Conservation (phyloP, 108 stramenopile species). For the Cylindrotheca closterium region DNA sequence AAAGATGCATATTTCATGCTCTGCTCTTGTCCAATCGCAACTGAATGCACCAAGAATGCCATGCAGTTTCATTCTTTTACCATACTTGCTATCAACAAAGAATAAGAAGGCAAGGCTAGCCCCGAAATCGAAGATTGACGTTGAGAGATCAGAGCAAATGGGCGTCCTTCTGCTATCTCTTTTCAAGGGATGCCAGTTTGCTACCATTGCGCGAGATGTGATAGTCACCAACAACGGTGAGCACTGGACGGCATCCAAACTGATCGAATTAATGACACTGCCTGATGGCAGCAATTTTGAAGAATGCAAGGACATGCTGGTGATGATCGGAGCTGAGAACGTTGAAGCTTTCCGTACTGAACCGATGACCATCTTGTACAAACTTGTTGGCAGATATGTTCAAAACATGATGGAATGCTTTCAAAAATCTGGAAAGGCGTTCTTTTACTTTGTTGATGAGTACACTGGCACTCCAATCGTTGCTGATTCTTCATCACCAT, state of each 20-base stretch:
- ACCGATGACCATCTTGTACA: slow-evolving; percentile 44
- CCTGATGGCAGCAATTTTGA: slow-evolving; percentile 18
- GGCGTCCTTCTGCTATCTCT: slow-evolving; percentile 25
- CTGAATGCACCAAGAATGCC: slow-evolving; percentile 25
- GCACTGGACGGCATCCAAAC: slow-evolving; percentile 26
- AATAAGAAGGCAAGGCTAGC: slow-evolving; percentile 46
- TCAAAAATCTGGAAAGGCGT: slow-evolving; percentile 38
- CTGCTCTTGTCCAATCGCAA: slow-evolving; percentile 19
- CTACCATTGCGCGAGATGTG: slow-evolving; percentile 9
- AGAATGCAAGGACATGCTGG: slow-evolving; percentile 17
- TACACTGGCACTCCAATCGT: slow-evolving; percentile 46
- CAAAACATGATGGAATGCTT: slow-evolving; percentile 29
- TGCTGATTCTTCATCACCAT: slow-evolving; percentile 16
- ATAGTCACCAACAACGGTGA: slow-evolving; percentile 9
- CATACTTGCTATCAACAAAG: slow-evolving; percentile 42
- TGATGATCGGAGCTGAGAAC: slow-evolving; percentile 30
- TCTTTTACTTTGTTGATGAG: slow-evolving; percentile 71
- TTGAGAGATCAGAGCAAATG: slow-evolving; percentile 43
- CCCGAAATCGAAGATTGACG: slow-evolving; percentile 44
- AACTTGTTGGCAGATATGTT: slow-evolving; percentile 37
- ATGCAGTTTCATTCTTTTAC: slow-evolving; percentile 38
- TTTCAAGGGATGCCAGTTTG: slow-evolving; percentile 29
- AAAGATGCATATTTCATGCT: slow-evolving; percentile 35
- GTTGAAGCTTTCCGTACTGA: slow-evolving; percentile 46
- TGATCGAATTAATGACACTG: slow-evolving; percentile 20